phyloP scores from a whole-genome alignment of 306 rosid species.

The Pueraria montana region DNA sequence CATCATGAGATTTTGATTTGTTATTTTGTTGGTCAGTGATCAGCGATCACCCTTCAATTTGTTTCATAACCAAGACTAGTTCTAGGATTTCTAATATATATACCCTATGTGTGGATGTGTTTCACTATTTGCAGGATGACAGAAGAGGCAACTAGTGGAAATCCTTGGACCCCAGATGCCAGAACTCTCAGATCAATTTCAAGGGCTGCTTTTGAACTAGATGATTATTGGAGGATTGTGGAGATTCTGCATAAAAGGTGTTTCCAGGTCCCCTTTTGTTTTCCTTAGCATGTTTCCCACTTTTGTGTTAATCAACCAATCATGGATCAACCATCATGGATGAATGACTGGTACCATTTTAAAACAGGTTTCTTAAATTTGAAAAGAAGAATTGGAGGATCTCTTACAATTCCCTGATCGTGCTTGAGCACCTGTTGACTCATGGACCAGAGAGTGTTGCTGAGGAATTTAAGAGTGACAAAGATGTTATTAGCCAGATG shows the following conservation, averaged over 20 bases:
- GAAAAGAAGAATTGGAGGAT: constrained; percentile 90
- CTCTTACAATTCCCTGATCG: constrained; percentile 78
- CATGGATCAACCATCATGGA: neutral
- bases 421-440: constrained; percentile 83
- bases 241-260: constrained; percentile 68
- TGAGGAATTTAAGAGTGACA: constrained; percentile 76
- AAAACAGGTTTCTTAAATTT: constrained; percentile 72
- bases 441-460: constrained; percentile 97
- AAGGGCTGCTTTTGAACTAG: constrained; percentile 94
- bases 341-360: constrained; percentile 5
- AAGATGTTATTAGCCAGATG: constrained; percentile 69
- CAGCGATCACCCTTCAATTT: neutral
- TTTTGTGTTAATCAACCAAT: constrained; percentile 1
- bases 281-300: neutral
- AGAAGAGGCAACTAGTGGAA: constrained; percentile 87
- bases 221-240: constrained; percentile 80
- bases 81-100: constrained; percentile 31
- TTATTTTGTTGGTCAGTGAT: constrained; percentile 1
- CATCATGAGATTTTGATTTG: constrained; percentile 26
- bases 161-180: constrained; percentile 75
- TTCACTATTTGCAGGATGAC: constrained; percentile 64
- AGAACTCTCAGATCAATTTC: constrained; percentile 83
- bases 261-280: neutral
- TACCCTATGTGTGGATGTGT: neutral
- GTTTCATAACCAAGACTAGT: constrained; percentile 21